Base-by-base conservation (phyloP, 2,329 filamentous ascomycete genomes). In the Penicillium corylophilum region DNA sequence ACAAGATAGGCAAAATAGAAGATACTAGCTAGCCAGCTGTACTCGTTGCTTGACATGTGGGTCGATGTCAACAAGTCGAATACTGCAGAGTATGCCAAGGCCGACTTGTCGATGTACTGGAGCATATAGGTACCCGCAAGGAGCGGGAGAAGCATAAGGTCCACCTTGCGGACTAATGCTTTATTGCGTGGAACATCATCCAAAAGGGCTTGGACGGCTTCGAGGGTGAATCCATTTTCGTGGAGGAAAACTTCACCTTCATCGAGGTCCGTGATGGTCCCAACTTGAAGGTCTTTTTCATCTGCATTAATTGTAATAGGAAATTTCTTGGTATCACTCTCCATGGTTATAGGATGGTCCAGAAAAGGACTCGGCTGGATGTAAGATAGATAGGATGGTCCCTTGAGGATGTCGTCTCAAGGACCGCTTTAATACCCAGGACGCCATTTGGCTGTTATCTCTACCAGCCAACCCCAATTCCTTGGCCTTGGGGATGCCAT, bases 81-180 rank as follows among this genome's bases (percentile, higher is more conserved):
- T 0, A 83, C 78, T 2, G 80, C 79, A 0, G 77, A 74, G 60
- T 82, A 83, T 0, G 74, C 74, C 5, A 82, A 67, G 0, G 79
- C 77, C 54, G 79, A 75, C 65, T 83, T 84, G 64, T 82, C 80
- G 59, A 82, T 78, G 53, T 79, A 82, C 55, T 83, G 80, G 5
- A 83, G 73, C 26, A 50, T 57, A 28, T 68, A 69, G 23, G 65
- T 69, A 1, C 65, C 65, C 2, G 64, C 60, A 2, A 84, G 73
- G 5, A 83, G 68, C 0, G 81, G 81, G 54, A 83, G 71, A 8
- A 83, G 58, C 0, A 75, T 62, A 51, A 75, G 68, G 51, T 83
- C 81, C 40, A 83, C 76, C 48, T 77, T 79, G 15, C 74, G 58
- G 3, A 70, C 66, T 12, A 75, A 53, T 4, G 65, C 53, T 22